Evolutionary conservation across 176 grass and related monocot species (phyloP).

Genomic region (Carex pumila): DNA sequence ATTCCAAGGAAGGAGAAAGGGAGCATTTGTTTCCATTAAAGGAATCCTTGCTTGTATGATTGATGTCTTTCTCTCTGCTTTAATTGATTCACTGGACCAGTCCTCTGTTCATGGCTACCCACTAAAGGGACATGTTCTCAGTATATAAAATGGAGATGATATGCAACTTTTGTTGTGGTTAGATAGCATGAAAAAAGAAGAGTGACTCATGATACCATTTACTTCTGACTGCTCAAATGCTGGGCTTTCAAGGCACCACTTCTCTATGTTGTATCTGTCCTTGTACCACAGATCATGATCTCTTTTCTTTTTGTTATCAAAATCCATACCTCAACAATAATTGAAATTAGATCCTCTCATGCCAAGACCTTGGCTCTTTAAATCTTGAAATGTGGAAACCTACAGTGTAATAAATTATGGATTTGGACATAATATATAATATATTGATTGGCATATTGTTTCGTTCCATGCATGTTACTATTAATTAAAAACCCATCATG

Average conservation of each 20-base stretch:
- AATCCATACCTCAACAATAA: conserved; percentile 14
- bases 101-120: neutral
- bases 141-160: conserved; percentile 11
- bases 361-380: neutral
- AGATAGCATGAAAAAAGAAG: neutral
- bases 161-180: neutral
- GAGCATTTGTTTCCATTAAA: conserved; percentile 14
- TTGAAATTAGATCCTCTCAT: neutral
- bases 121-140: neutral
- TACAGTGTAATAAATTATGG: neutral
- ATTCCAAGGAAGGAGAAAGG: neutral
- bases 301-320: neutral
- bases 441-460: neutral
- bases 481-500: neutral
- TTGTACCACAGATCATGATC: conserved; percentile 1
- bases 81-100: neutral
- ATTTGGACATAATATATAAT: neutral
- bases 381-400: neutral
- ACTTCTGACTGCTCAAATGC: conserved; percentile 11
- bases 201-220: conserved; percentile 11
- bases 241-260: conserved; percentile 5
- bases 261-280: conserved; percentile 22
- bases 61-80: neutral
- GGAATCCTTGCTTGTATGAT: conserved; percentile 6
- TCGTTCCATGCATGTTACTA: neutral